Evolutionary conservation across 2,329 filamentous ascomycete species (phyloP), one percentile per base, ranked within the genome.

Genomic region (Ampelomyces quisqualis): DNA sequence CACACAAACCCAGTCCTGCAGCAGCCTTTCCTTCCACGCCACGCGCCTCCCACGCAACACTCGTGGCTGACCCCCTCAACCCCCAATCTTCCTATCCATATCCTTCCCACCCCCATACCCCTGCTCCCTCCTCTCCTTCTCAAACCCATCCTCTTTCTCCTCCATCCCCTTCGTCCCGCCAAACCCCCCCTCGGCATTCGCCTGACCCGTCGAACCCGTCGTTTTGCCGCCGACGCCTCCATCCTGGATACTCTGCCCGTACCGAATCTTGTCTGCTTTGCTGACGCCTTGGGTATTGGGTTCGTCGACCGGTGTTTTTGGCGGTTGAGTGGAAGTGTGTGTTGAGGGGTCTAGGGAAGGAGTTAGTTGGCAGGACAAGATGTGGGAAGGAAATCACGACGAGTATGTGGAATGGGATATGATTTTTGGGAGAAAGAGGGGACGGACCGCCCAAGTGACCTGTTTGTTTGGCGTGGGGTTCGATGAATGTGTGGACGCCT

Each of bases 391-490:
- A n/a, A n/a, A n/a, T n/a, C n/a, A n/a, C n/a, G n/a, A n/a, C n/a
- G n/a, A n/a, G n/a, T n/a, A n/a, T n/a, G n/a, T n/a, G 30, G 27
- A 23, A 27, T 18, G 20, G 15, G 23, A 22, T 21, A 26, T 13
- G 31, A n/a, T n/a, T n/a, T n/a, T n/a, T n/a, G n/a, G n/a, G 22
- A 31, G 32, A 24, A 13, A 37, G 15, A 15, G 31, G 17, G 9
- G n/a, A 28, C 31, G 33, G 68, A 80, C 78, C 67, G 45, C 77
- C 76, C 19, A 84, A 59, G 57, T 82, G 78, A 5, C 81, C 81
- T 17, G 72, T 70, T 43, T 77, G 72, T 52, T 80, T 83, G 11
- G 68, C 63, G 36, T 75, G 75, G 0, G 75, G 72, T 11, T 73
- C 51, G 2, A 70, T 73, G 38, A 76, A 71, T n/a, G 70, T 73